Conservation (phyloP, 495 filamentous ascomycete species). For the Penicillium desertorum region DNA sequence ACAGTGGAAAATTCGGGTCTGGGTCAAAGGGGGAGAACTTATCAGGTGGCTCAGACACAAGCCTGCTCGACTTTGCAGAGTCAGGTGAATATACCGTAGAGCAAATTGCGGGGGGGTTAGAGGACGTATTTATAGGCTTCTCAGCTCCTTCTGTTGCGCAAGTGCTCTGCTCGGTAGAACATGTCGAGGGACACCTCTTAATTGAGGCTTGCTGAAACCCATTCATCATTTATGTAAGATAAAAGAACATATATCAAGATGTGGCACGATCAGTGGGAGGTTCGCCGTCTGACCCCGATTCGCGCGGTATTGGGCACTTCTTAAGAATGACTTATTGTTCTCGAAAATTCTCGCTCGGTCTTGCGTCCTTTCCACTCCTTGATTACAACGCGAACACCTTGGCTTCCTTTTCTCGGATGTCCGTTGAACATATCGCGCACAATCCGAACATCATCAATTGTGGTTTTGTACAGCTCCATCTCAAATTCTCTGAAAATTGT, state of each 20-base stretch:
- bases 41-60: background rate
- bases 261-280: too few species aligned
- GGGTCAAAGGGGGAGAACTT: too few species aligned
- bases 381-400: too few species aligned
- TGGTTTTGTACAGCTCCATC: slow-evolving; percentile 40
- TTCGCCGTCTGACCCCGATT: too few species aligned
- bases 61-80: background rate
- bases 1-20: too few species aligned
- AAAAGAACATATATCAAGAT: too few species aligned
- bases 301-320: too few species aligned
- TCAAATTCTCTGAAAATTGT: slow-evolving; percentile 29
- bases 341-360: too few species aligned
- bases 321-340: too few species aligned
- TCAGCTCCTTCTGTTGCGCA: background rate
- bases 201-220: background rate
- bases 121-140: slow-evolving; percentile 5
- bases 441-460: slow-evolving; percentile 30
- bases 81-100: slow-evolving; percentile 1
- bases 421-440: slow-evolving; percentile 25
- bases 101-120: background rate
- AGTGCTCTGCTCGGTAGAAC: background rate
- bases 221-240: background rate
- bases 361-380: background rate
- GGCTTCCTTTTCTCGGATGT: slow-evolving; percentile 9
- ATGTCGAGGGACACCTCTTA: background rate